These are phyloP conservation scores for Xylaria sp. DNA, from an alignment of 2,329 filamentous ascomycete species.

Conservation along the genomic window DNA sequence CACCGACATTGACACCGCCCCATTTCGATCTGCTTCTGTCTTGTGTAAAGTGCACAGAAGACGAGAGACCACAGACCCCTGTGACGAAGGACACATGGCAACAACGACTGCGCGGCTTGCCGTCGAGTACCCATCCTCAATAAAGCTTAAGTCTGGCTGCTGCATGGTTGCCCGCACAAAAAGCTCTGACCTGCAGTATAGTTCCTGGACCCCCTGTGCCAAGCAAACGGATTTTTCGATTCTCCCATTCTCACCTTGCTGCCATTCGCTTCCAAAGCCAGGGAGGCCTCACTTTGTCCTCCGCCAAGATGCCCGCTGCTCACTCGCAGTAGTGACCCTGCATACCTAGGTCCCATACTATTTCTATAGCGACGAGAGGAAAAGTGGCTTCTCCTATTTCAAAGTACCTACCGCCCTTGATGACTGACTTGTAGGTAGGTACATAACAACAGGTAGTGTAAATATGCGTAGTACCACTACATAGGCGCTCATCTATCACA, in stretches of 20 bases:
- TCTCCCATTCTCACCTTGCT: conserved; percentile 7
- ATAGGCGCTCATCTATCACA: neutral
- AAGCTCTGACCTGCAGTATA: conserved; percentile 34
- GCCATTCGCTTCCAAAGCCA: conserved; percentile 26
- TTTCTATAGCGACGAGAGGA: conserved; percentile 21
- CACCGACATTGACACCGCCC: conserved; percentile 28
- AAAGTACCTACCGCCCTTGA: neutral
- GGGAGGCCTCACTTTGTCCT: conserved; percentile 36
- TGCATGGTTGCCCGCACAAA: conserved; percentile 23
- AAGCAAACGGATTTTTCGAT: conserved; percentile 25
- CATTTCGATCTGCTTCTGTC: conserved; percentile 14
- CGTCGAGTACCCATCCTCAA: conserved; percentile 1
- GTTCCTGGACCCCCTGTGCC: conserved; percentile 29
- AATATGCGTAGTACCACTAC: neutral
- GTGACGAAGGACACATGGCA: conserved; percentile 27
- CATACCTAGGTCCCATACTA: conserved; percentile 14
- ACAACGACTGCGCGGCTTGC: conserved; percentile 19
- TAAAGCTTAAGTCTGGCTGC: conserved; percentile 17
- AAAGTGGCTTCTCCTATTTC: conserved; percentile 19
- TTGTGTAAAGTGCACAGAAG: neutral
- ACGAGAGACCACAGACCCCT: conserved; percentile 13
- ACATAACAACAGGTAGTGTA: neutral
- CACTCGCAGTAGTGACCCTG: conserved; percentile 30
- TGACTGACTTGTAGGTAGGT: neutral
- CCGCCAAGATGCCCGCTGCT: conserved; percentile 31